These are phyloP conservation scores for Amaranthus hypochondriacus DNA, from an alignment of 148 eudicot species.

Conservation along the genomic window DNA sequence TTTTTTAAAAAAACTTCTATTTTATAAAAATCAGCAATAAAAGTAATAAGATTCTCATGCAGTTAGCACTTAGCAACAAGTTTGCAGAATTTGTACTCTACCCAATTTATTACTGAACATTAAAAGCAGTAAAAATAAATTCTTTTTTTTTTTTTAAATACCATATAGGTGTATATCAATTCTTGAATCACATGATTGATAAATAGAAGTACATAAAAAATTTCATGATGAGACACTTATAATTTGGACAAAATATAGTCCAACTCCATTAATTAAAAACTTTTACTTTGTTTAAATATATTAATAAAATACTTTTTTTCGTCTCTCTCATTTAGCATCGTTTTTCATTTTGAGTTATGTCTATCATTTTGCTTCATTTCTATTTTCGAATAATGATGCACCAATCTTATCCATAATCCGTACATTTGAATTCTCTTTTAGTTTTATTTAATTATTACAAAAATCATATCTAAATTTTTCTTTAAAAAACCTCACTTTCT, in stretches of 20 bases:
- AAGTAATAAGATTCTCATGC: constrained; percentile 4
- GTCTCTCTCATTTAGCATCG: too few species aligned
- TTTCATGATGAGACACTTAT: not conserved
- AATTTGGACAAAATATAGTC: not conserved
- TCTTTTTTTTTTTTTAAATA: too few species aligned
- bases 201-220: not conserved
- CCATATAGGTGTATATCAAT: not conserved
- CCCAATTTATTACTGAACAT: not conserved
- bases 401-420: too few species aligned
- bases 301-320: too few species aligned
- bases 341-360: too few species aligned
- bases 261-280: not conserved
- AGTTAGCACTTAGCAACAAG: not conserved
- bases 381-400: too few species aligned
- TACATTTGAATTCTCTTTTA: too few species aligned
- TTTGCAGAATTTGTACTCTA: constrained; percentile 4
- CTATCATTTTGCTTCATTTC: too few species aligned
- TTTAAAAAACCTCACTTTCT: too few species aligned
- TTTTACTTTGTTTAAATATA: not conserved
- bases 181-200: not conserved
- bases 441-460: too few species aligned
- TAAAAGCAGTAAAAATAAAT: not conserved
- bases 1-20: too few species aligned
- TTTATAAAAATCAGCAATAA: not conserved
- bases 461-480: too few species aligned